These are phyloP conservation scores for Phytophthora tubulina DNA, from an alignment of 352 stramenopile species.

Conservation along the genomic window DNA sequence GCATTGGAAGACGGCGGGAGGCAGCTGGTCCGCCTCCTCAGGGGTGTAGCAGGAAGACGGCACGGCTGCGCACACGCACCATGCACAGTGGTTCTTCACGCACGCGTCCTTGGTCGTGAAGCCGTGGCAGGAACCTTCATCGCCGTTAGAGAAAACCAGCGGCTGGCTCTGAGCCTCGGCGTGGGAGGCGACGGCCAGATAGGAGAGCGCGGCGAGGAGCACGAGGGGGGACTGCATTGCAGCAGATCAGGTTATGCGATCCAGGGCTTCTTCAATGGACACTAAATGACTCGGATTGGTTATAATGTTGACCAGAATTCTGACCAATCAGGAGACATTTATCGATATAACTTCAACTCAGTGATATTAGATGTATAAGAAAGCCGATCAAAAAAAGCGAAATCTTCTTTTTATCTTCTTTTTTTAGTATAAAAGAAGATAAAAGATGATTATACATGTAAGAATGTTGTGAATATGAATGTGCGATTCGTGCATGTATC, in stretches of 20 bases:
- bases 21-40: conserved; percentile 70
- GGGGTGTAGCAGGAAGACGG: conserved; percentile 82
- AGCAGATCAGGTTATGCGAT: conserved; percentile 21
- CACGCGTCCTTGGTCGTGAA: conserved; percentile 61
- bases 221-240: conserved; percentile 17
- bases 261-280: conserved; percentile 10
- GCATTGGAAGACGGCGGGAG: conserved; percentile 81
- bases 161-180: conserved; percentile 4
- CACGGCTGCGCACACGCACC: conserved; percentile 83
- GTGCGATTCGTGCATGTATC: too few relatives aligned
- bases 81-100: conserved; percentile 66
- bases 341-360: neutral
- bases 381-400: too few relatives aligned
- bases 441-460: too few relatives aligned
- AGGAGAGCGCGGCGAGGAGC: conserved; percentile 8
- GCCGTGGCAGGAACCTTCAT: conserved; percentile 60
- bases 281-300: neutral
- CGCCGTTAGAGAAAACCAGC: conserved; percentile 39
- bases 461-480: too few relatives aligned
- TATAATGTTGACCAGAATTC: neutral
- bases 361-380: too few relatives aligned
- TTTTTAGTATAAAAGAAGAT: too few relatives aligned
- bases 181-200: neutral
- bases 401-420: too few relatives aligned
- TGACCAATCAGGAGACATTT: neutral